Conservation (phyloP, 495 filamentous ascomycete genomes). For the Penicillium longicatenatum region DNA sequence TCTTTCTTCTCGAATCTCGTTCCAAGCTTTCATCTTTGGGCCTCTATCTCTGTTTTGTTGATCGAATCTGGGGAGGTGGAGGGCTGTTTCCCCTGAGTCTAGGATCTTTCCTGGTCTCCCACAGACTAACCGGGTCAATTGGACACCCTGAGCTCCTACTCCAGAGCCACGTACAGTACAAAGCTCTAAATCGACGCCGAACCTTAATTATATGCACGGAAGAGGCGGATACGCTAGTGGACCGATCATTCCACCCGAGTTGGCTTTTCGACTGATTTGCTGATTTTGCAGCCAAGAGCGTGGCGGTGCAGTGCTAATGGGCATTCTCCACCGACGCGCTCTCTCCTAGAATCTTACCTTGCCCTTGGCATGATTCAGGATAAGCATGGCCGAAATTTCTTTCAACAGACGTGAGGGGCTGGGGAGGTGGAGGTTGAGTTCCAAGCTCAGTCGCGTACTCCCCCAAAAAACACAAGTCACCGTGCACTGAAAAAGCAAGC, state of each 20-base stretch:
- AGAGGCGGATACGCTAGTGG: not conserved
- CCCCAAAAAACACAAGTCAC: not conserved
- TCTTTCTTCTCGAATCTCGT: no score
- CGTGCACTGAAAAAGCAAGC: not conserved
- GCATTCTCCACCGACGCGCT: slow-evolving; percentile 17
- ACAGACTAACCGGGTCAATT: no score
- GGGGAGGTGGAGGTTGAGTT: slow-evolving; percentile 75
- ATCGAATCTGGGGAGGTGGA: no score
- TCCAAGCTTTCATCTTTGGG: no score
- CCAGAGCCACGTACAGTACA: no score
- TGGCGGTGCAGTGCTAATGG: slow-evolving; percentile 24
- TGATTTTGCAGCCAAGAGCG: slow-evolving; percentile 17
- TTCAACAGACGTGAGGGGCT: not conserved
- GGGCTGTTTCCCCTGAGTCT: no score
- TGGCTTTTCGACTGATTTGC: not conserved
- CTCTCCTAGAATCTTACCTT: slow-evolving; percentile 13
- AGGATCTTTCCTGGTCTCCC: no score
- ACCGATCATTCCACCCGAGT: not conserved
- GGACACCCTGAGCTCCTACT: no score
- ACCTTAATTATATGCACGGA: not conserved
- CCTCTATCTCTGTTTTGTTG: no score
- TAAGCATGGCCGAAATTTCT: not conserved
- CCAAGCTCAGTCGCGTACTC: not conserved
- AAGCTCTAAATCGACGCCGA: no score
- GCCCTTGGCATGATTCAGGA: not conserved